Evolutionary conservation across 108 stramenopile species (phyloP), one percentile per base, ranked within the genome.

Genomic region (Conticribra weissflogii): DNA sequence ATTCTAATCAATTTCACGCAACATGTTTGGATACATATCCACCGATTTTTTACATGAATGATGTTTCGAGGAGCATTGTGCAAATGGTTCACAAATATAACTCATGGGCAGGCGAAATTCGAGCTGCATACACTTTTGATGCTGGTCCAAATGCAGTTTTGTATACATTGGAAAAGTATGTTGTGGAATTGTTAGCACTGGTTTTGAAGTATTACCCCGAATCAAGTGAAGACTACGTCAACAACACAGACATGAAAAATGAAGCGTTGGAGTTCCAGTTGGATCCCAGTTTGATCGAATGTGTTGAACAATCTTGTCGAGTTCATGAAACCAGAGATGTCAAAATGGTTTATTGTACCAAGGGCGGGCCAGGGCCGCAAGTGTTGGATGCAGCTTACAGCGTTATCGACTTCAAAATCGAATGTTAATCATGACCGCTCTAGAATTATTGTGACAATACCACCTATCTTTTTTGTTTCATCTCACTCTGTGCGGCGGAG

Each of bases 31-130:
- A 99, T 82, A 99, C 98, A n/a, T 99, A 92, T 78, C 98, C 98
- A 51, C 98, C 98, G 23, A 97, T 99, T 61, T 97, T 97, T 77
- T 99, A 99, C 88, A 97, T 99, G 97, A 98, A 98, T 72, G 98
- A 98, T 78, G 69, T 83, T 36, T 88, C 87, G 25, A 67, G 80
- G 30, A 74, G 66, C 52, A 71, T 94, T 46, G 81, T 96, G n/a
- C 78, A 75, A 22, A 67, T 92, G 63, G 84, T 94, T 4, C 92
- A 96, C 78, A 82, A 72, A 58, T 93, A 95, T 83, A 97, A 97
- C 79, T 75, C 72, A 27, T 86, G 83, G 83, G 88, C 92, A 17
- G 88, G 89, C 4, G 81, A 84, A 54, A 83, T 95, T 56, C 81
- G 88, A 27, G 97, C 90, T 18, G 97, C 97, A 24, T 99, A 99